Percentiles rank a stretch among this genome's conserved stretches.
phyloP scores from a whole-genome alignment of 805 yeast genomes.

The Teunomyces tritomae region DNA sequence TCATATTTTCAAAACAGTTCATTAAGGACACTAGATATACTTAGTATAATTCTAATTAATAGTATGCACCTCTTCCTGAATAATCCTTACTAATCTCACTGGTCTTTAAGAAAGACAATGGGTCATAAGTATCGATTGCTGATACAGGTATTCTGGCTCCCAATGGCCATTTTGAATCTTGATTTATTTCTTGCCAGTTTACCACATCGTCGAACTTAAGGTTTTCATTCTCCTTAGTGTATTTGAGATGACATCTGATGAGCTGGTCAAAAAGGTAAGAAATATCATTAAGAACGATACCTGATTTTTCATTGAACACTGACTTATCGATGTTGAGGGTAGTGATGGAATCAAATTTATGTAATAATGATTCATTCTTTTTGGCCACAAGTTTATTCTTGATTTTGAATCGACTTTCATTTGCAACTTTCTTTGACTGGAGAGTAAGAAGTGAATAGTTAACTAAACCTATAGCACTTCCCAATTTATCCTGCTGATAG shows the following conservation, averaged over 20 bases:
- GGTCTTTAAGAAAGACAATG: constrained; percentile 11
- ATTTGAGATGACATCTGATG: constrained; percentile 38
- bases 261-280: constrained; percentile 40
- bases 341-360: constrained; percentile 32
- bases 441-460: constrained; percentile 34
- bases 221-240: constrained; percentile 41
- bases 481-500: constrained; percentile 44
- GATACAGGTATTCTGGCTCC: constrained; percentile 37
- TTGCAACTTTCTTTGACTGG: constrained; percentile 30
- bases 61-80: constrained; percentile 9
- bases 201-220: constrained; percentile 35
- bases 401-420: constrained; percentile 16
- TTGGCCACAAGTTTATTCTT: constrained; percentile 25
- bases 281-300: constrained; percentile 35
- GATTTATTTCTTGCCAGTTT: constrained; percentile 31
- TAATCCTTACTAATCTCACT: background rate
- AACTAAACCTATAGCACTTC: constrained; percentile 46
- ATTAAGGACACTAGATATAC: constrained; percentile 1
- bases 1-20: constrained; percentile 43
- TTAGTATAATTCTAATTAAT: background rate
- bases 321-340: constrained; percentile 34
- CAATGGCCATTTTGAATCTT: constrained; percentile 44
- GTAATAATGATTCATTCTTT: constrained; percentile 30
- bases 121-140: constrained; percentile 22
- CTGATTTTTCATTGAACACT: constrained; percentile 32